Conservation (phyloP, 768 basidiomycete genomes). For the Boletellus sp. region DNA sequence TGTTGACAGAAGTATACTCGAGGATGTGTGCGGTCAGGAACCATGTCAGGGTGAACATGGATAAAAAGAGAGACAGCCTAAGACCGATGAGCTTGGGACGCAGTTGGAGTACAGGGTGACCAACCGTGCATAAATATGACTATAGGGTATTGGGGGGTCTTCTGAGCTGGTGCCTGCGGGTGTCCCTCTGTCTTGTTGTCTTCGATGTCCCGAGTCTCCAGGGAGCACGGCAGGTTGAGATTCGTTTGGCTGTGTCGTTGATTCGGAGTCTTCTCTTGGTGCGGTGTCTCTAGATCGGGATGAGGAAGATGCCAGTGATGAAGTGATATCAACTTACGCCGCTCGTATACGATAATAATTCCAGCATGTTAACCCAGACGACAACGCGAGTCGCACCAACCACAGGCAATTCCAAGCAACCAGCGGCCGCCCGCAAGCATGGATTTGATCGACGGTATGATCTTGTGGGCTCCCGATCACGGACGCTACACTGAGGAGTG, state of each 20-base stretch:
- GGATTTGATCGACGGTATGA: conserved; percentile 48
- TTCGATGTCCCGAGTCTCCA: conserved; percentile 15
- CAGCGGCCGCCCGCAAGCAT: conserved; percentile 59
- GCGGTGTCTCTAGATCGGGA: conserved; percentile 16
- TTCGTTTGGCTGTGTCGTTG: conserved; percentile 25
- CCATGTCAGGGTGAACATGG: conserved; percentile 74
- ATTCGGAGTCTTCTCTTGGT: conserved; percentile 30
- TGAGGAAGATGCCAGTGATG: conserved; percentile 8
- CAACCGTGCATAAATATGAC: conserved; percentile 29
- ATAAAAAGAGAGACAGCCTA: conserved; percentile 58
- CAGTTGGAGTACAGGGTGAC: background rate
- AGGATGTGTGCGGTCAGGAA: conserved; percentile 79
- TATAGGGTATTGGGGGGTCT: conserved; percentile 24
- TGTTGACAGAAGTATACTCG: conserved; percentile 69
- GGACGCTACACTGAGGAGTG: conserved; percentile 47
- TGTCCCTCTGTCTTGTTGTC: conserved; percentile 20
- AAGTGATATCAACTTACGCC: conserved; percentile 20
- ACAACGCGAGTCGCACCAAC: conserved; percentile 51
- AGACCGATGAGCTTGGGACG: conserved; percentile 14
- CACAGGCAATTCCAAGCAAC: conserved; percentile 68
- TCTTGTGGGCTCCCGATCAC: conserved; percentile 44
- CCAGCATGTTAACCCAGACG: conserved; percentile 53
- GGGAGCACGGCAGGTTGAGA: conserved; percentile 5
- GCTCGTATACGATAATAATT: conserved; percentile 41
- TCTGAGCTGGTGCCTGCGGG: conserved; percentile 19